A percentile compares a stretch with the other conserved stretches of the same genome.
Evolutionary conservation across 2,329 filamentous ascomycete genomes (phyloP).

Genomic region (Pestalotiopsis sp.): DNA sequence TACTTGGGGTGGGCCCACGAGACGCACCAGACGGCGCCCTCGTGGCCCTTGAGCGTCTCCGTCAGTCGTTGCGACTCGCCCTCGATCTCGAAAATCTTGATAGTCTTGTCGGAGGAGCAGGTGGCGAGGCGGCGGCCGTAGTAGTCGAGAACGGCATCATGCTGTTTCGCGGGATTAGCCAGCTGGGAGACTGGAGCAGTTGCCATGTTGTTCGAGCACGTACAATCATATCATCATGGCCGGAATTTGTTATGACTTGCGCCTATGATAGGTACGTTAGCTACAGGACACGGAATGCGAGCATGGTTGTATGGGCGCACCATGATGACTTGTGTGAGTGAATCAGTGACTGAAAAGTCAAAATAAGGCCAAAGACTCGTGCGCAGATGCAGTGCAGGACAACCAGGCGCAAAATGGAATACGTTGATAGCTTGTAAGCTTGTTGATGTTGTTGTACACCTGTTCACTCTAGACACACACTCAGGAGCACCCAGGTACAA

Average conservation of each 20-base stretch:
- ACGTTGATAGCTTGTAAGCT: not conserved
- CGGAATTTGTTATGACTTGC: slow-evolving; percentile 81
- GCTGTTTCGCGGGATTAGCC: slow-evolving; percentile 52
- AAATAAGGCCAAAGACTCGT: not conserved
- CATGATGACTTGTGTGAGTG: not conserved
- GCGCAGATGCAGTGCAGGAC: not conserved
- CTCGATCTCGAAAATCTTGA: slow-evolving; percentile 99
- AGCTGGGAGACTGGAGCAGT: not conserved
- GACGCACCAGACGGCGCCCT: slow-evolving; percentile 97
- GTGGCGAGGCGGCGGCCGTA: slow-evolving; percentile 95
- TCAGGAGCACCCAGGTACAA: slow-evolving; percentile 2
- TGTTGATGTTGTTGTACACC: slow-evolving; percentile 8
- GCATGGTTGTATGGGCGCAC: not conserved
- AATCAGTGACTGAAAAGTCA: not conserved
- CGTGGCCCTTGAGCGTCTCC: slow-evolving; percentile 95
- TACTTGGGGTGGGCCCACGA: slow-evolving; percentile 99
- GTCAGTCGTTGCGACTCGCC: slow-evolving; percentile 86
- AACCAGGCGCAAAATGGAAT: not conserved
- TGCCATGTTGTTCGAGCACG: not conserved
- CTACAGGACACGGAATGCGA: not conserved
- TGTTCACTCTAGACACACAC: slow-evolving; percentile 1
- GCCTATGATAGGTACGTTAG: slow-evolving; percentile 32
- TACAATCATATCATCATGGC: slow-evolving; percentile 99
- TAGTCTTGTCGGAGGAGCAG: slow-evolving; percentile 96
- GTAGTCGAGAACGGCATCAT: slow-evolving; percentile 98